phyloP scores from a whole-genome alignment of 495 filamentous ascomycete genomes.

The Penicillium taxi region DNA sequence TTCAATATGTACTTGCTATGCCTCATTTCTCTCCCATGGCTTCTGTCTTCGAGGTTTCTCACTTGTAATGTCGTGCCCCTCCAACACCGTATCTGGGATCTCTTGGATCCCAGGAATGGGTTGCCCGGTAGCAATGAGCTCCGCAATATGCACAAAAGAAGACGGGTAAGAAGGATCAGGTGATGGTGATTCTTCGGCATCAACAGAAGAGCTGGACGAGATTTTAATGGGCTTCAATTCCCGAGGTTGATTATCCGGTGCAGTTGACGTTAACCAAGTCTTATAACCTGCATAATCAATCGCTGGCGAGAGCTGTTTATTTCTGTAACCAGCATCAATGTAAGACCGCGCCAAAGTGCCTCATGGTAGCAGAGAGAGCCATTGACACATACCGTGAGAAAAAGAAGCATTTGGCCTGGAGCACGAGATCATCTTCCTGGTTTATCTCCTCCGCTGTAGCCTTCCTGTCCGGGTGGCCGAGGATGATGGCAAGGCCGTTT shows the following conservation, averaged over 20 bases:
- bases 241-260: slow-evolving; percentile 3
- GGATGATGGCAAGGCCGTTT: slow-evolving; percentile 41
- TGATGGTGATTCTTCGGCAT: slow-evolving; percentile 1
- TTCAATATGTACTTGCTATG: slow-evolving; percentile 1
- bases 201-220: slow-evolving; percentile 1
- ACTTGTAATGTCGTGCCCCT: slow-evolving; percentile 50
- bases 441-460: slow-evolving; percentile 37
- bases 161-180: slow-evolving; percentile 64
- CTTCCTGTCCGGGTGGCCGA: slow-evolving; percentile 33
- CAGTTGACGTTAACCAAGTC: slow-evolving; percentile 31
- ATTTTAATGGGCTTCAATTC: not conserved
- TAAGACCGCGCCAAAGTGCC: not conserved
- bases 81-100: slow-evolving; percentile 75
- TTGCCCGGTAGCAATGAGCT: slow-evolving; percentile 75
- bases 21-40: slow-evolving; percentile 64
- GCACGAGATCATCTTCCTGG: slow-evolving; percentile 36
- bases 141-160: slow-evolving; percentile 82
- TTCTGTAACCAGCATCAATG: slow-evolving; percentile 18
- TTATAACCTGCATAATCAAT: slow-evolving; percentile 37
- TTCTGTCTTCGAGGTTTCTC: slow-evolving; percentile 53
- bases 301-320: slow-evolving; percentile 30
- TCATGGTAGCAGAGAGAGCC: not conserved
- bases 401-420: slow-evolving; percentile 49
- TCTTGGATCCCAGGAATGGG: slow-evolving; percentile 83
- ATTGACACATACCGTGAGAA: slow-evolving; percentile 34